Base-by-base conservation (phyloP, 331 rosid genomes). In the Prunus yedoensis region DNA sequence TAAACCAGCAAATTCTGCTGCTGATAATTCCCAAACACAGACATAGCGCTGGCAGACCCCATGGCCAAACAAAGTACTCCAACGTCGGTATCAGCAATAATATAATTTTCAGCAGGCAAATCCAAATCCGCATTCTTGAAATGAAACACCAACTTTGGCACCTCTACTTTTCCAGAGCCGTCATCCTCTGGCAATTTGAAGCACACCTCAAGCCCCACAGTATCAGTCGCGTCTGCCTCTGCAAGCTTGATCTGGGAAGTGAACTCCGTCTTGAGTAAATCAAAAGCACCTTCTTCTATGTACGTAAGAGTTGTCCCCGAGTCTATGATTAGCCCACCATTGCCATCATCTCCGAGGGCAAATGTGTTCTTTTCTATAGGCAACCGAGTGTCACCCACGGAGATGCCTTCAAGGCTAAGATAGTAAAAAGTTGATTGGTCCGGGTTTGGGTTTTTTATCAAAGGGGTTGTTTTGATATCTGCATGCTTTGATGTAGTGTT, bases 221-320 rank as follows among this genome's bases (percentile, higher is more conserved):
- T 45, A 4, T 87, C 85, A 0, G 88, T 82, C 1, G 77, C 63
- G 63, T 72, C 76, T 6, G 85, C 89, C 9, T 84, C 66, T 0
- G 86, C 71, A 71, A 94, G 91, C 0, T 81, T 43, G 0, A 77
- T 86, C 46, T 90, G 95, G 6, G 91, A 71, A 12, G 65, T 62
- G 62, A 94, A 92, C 82, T 90, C 99, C 14, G 83, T 72, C 50
- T 68, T 77, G 3, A 94, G 80, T 68, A 52, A 57, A 25, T 30
- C 72, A 45, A 83, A 94, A 53, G 84, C 97, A 11, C 7, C 77
- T 2, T 80, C 68, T 52, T 83, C 90, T 0, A 94, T 23, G 35
- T 91, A 92, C 0, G 95, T 85, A 7, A 94, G 85, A 3, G 99
- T 94, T 18, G 99, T 94, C 61, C 99, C 99, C 0, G 96, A 94